Percentiles rank a stretch among this genome's conserved stretches.
phyloP scores from a whole-genome alignment of 306 rosid genomes.

The Pyrus bretschneideri region DNA sequence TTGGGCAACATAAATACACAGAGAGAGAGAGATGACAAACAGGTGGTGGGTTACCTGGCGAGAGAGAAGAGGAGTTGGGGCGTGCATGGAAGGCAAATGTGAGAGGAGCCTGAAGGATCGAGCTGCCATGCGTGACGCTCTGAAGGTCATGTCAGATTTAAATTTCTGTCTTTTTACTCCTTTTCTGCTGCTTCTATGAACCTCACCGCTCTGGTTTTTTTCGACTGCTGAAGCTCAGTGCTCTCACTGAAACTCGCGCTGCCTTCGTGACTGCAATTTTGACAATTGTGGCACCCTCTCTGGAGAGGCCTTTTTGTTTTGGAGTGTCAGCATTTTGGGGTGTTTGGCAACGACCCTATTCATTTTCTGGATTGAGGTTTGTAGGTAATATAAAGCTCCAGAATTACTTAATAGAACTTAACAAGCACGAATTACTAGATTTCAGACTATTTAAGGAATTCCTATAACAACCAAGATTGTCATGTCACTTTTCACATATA shows the following conservation, averaged over 20 bases:
- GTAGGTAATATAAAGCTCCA: no score
- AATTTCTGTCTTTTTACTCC: background rate
- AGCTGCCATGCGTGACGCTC: constrained; percentile 13
- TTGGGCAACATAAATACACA: background rate
- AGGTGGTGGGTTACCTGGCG: constrained; percentile 41
- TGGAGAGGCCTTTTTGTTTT: background rate
- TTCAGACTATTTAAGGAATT: no score
- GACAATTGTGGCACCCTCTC: background rate
- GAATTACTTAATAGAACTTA: no score
- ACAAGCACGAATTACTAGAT: no score
- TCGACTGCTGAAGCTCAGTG: background rate
- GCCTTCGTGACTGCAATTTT: background rate
- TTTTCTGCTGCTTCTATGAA: background rate
- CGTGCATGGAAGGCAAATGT: constrained; percentile 21
- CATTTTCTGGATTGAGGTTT: background rate
- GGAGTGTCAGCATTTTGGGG: background rate
- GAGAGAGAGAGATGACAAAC: background rate
- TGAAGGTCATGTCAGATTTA: constrained; percentile 5
- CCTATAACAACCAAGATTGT: no score
- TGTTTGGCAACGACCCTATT: background rate
- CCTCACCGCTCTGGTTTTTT: background rate
- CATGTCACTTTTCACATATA: no score
- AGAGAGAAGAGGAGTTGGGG: constrained; percentile 16
- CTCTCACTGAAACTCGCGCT: background rate
- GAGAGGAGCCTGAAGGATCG: constrained; percentile 21